Evolutionary conservation across 2,329 filamentous ascomycete genomes (phyloP).

Genomic region (Cladosporium sp.): DNA sequence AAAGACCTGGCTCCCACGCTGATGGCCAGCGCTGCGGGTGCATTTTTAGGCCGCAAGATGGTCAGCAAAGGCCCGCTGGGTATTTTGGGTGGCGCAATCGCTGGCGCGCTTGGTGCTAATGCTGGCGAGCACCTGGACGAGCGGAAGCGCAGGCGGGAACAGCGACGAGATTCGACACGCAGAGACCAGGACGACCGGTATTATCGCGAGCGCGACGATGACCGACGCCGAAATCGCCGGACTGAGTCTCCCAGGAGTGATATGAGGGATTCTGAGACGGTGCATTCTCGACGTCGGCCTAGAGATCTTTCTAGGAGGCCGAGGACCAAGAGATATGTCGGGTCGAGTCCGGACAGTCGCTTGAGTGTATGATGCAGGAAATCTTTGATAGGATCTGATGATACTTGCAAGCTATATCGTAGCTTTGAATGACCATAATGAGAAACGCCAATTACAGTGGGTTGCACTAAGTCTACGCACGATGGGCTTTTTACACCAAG

Average conservation of each 20-base stretch:
- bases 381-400: too few species aligned
- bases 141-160: background rate
- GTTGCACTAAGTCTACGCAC: too few species aligned
- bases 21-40: constrained; percentile 6
- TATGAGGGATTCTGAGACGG: background rate
- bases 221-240: background rate
- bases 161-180: background rate
- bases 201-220: background rate
- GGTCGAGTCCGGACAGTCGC: constrained; percentile 2
- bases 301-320: constrained; percentile 44
- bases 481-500: too few species aligned
- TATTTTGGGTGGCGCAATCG: constrained; percentile 10
- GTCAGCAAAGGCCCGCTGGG: constrained; percentile 10
- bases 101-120: constrained; percentile 7
- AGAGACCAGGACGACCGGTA: background rate
- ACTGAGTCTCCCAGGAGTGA: background rate
- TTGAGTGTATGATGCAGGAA: background rate
- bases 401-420: too few species aligned
- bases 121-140: constrained; percentile 10
- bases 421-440: too few species aligned
- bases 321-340: constrained; percentile 7
- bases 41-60: constrained; percentile 6
- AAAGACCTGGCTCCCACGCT: constrained; percentile 8
- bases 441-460: too few species aligned
- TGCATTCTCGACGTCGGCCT: constrained; percentile 40